phyloP scores from a whole-genome alignment of 2,329 filamentous ascomycete genomes.

The Fusarium brachygibbosum region DNA sequence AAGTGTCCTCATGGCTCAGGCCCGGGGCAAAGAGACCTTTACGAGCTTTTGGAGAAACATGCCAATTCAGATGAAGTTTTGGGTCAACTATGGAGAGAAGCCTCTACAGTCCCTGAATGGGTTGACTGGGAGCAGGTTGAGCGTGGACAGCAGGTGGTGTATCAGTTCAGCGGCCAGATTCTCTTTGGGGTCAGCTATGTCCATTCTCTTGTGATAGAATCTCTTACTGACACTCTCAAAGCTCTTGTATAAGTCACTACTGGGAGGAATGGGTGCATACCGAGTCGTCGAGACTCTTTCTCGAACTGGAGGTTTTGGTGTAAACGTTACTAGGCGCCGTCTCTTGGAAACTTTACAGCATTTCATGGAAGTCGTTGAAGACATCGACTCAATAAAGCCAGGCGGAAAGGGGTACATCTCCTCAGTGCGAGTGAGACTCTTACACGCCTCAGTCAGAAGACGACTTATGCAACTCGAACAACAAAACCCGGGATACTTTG shows the following conservation, averaged over 20 bases:
- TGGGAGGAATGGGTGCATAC: slow-evolving; percentile 79
- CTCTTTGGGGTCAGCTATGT: slow-evolving; percentile 66
- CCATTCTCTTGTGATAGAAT: background rate
- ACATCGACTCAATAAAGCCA: slow-evolving; percentile 74
- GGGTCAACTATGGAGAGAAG: slow-evolving; percentile 72
- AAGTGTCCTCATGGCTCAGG: slow-evolving; percentile 49
- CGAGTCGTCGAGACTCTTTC: slow-evolving; percentile 80
- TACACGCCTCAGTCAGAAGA: slow-evolving; percentile 74
- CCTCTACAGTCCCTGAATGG: slow-evolving; percentile 78
- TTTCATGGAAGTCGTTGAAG: slow-evolving; percentile 77
- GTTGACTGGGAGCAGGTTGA: slow-evolving; percentile 83
- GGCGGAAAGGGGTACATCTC: slow-evolving; percentile 72
- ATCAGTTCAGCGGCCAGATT: slow-evolving; percentile 77
- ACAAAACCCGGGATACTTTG: slow-evolving; percentile 70
- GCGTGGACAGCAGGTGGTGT: slow-evolving; percentile 82
- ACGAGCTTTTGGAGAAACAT: slow-evolving; percentile 72
- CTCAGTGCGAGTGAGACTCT: slow-evolving; percentile 73
- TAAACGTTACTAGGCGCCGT: slow-evolving; percentile 74
- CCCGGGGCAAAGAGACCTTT: slow-evolving; percentile 68
- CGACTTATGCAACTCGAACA: slow-evolving; percentile 71
- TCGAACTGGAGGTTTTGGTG: slow-evolving; percentile 80
- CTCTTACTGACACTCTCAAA: slow-evolving; percentile 29
- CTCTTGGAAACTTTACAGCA: slow-evolving; percentile 80
- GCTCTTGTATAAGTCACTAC: slow-evolving; percentile 74
- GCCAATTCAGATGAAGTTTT: slow-evolving; percentile 67